Conservation (phyloP, 2,329 filamentous ascomycete genomes). For the Meredithiella fracta region DNA sequence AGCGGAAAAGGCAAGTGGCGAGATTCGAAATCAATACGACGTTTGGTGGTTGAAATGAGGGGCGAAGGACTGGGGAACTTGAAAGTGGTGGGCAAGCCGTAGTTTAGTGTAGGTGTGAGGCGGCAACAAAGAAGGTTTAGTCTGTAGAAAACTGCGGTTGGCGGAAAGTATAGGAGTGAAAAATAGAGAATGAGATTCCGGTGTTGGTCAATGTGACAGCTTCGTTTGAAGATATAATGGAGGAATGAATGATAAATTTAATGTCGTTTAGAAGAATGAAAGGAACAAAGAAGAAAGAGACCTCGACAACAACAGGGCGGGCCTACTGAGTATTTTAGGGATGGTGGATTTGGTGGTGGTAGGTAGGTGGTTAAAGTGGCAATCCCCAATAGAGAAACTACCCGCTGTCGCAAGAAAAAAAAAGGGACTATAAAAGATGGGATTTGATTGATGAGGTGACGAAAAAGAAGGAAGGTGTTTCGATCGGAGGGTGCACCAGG, state of each 20-base stretch:
- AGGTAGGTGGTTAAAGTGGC: not conserved
- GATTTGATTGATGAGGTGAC: not conserved
- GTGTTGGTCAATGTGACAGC: no score
- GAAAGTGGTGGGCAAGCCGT: not conserved
- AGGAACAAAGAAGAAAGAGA: not conserved
- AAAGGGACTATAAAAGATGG: not conserved
- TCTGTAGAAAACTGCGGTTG: no score
- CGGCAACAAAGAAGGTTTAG: no score
- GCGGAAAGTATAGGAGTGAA: no score
- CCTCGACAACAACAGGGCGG: not conserved
- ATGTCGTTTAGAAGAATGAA: not conserved
- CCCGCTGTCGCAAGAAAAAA: not conserved
- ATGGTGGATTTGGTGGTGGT: not conserved
- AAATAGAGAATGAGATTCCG: no score
- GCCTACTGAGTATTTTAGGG: not conserved
- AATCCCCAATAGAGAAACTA: not conserved
- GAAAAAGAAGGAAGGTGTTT: no score
- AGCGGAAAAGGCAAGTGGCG: no score
- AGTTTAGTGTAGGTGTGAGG: no score
- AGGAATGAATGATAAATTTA: not conserved
- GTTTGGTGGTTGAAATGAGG: not conserved
- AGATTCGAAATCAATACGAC: no score
- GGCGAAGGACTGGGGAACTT: not conserved
- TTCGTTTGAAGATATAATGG: not conserved
- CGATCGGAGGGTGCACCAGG: no score